phyloP scores from a whole-genome alignment of 1,139 yeast species.

The Suhomyces atakaporum region DNA sequence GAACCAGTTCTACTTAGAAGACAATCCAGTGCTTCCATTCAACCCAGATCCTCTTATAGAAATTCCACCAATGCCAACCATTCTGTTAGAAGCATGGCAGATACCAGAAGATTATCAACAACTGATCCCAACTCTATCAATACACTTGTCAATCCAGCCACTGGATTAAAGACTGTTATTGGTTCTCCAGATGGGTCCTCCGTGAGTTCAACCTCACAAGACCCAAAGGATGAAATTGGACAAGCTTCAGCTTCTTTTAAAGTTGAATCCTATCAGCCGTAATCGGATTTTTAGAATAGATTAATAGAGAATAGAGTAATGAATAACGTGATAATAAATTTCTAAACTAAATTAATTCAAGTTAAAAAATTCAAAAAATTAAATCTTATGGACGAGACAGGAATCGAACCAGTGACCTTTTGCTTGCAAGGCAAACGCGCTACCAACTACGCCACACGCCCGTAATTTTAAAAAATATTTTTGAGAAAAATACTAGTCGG shows the following conservation, averaged over 20 bases:
- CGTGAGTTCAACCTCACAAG: neutral
- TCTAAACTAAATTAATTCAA: no score
- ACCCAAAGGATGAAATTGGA: neutral
- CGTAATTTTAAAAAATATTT: constrained; percentile 17
- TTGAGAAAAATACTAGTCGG: neutral
- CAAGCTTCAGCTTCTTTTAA: neutral
- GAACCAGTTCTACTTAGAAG: constrained; percentile 8
- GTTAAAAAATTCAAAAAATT: neutral
- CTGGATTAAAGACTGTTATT: constrained; percentile 1
- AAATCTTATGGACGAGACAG: constrained; percentile 71
- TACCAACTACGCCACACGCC: constrained; percentile 77
- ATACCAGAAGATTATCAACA: neutral
- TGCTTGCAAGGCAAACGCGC: constrained; percentile 71
- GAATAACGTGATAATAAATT: neutral
- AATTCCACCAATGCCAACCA: constrained; percentile 16
- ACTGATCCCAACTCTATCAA: neutral
- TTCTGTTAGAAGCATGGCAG: constrained; percentile 12
- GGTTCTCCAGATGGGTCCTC: constrained; percentile 4
- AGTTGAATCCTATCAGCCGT: constrained; percentile 4
- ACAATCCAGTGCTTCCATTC: constrained; percentile 15
- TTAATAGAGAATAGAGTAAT: constrained; percentile 1
- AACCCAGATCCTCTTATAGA: constrained; percentile 8
- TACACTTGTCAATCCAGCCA: no score
- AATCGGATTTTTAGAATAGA: constrained; percentile 3
- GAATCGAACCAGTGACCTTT: constrained; percentile 69